Evolutionary conservation across 2,329 filamentous ascomycete species (phyloP), one percentile per base, ranked within the genome.

Genomic region (Fusarium devonianum): DNA sequence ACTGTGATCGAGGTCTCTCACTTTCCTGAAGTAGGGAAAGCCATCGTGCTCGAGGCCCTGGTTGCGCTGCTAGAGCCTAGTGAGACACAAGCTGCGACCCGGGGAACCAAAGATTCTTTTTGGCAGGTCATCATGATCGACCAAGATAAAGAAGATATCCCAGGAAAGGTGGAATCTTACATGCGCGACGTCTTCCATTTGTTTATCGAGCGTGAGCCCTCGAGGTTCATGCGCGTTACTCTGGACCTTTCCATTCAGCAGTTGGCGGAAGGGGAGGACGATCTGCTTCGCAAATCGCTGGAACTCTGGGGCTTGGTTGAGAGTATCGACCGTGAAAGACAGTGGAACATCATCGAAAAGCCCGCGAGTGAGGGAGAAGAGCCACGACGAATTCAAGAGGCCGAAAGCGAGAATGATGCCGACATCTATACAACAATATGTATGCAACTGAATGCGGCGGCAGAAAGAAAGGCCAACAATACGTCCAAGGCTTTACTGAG

Each of bases 301-400:
- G 83, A 87, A 65, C 74, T 87, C 2, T 87, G 84, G 84, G 81
- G 82, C 0, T 74, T 85, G 5, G 83, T 87, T 4, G 84, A 87
- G 64, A 82, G 85, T 34, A 82, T 87, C 49, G 84, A 87, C 64
- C 78, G 82, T 37, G 84, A 87, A 64, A 75, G 83, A 4, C 78
- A 83, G 53, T 87, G 84, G 84, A 76, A 73, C 23, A 81, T 85
- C 55, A 66, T 78, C 4, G 77, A 80, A 48, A 78, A 77, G 54
- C 73, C 75, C 5, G 72, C 73, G 10, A 68, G 70, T 1, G 68
- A 75, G 11, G 73, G 70, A 5, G 69, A 73, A 23, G 69, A 75
- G 13, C 71, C 73, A 11, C 71, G 75, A 12, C 73, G 72, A 57
- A 80, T 85, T 49, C 78, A 77, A 28, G 80, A 83, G 40, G 69